These are phyloP conservation scores for Malania oleifera DNA, from an alignment of 164 flowering plant genomes.

Conservation along the genomic window DNA sequence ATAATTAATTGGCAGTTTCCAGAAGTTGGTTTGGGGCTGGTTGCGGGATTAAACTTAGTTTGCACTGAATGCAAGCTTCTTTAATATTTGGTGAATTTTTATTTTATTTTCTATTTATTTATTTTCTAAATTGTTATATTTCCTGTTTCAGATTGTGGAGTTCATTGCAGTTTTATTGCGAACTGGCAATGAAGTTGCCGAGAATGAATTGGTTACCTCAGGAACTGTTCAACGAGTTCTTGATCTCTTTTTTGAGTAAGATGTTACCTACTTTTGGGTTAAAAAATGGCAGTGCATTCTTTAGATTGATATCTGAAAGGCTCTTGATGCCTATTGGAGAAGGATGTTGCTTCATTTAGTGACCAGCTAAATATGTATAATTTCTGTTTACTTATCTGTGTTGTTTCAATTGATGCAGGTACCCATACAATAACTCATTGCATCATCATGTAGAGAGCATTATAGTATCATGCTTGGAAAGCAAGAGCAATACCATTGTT, in stretches of 20 bases:
- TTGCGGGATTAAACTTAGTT: too few relatives aligned
- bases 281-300: too few relatives aligned
- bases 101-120: too few relatives aligned
- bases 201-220: conserved; percentile 62
- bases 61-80: not conserved
- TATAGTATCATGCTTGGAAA: conserved; percentile 78
- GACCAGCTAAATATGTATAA: not conserved
- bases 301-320: too few relatives aligned
- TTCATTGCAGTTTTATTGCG: conserved; percentile 69
- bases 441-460: conserved; percentile 96
- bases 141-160: conserved; percentile 69
- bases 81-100: not conserved
- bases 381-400: not conserved
- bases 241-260: conserved; percentile 88
- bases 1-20: not conserved
- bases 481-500: conserved; percentile 45
- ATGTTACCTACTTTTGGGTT: not conserved
- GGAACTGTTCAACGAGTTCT: conserved; percentile 68
- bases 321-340: not conserved
- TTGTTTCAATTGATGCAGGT: conserved; percentile 45
- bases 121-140: not conserved
- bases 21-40: not conserved
- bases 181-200: conserved; percentile 70
- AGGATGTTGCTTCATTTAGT: not conserved
- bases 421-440: conserved; percentile 81